Evolutionary conservation across 768 basidiomycete species (phyloP), one percentile per base, ranked within the genome.

Genomic region (Russula vinacea): DNA sequence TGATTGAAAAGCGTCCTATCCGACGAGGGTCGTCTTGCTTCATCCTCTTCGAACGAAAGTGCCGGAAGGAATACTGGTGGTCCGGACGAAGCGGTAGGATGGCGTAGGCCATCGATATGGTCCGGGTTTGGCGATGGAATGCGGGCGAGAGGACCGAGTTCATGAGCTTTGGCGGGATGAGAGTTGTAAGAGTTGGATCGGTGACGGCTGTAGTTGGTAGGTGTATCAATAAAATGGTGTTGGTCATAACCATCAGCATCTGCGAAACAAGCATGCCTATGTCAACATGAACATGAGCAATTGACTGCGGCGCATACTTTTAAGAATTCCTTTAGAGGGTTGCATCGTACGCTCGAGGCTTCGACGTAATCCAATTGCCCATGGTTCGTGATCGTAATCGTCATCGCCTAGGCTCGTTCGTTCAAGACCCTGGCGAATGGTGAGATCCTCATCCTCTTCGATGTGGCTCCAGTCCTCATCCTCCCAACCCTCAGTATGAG

Each of bases 251-350:
- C 79, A 0, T 79, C 81, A 11, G 90, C 88, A 73, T 87, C 90
- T 92, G 71, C n/a, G 29, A 29, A 29, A n/a, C 35, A 17, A 42
- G 32, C 2, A 42, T 14, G 3, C 11, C 19, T 13, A 9, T 47
- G 51, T 57, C n/a, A 58, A 17, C 40, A 59, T 33, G 44, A 26
- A 35, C 16, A 26, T 59, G 60, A 6, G 49, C 63, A 68, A 55
- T 26, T 69, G 52, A 68, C 26, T 26, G 4, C 65, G 72, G 35
- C 26, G 64, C 37, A 51, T 83, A 92, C 92, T 75, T 79, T 98
- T 99, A 66, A 99, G 76, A 62, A 99, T 98, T 24, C 96, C 93
- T 74, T 82, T 91, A 33, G 84, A 76, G 3, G 92, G 94, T 67
- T 77, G 70, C 69, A 83, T 78, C 44, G 80, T 76, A 75, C 84